phyloP scores from a whole-genome alignment of 192 early-diverging fungal genomes.

The Linnemannia hyalina region DNA sequence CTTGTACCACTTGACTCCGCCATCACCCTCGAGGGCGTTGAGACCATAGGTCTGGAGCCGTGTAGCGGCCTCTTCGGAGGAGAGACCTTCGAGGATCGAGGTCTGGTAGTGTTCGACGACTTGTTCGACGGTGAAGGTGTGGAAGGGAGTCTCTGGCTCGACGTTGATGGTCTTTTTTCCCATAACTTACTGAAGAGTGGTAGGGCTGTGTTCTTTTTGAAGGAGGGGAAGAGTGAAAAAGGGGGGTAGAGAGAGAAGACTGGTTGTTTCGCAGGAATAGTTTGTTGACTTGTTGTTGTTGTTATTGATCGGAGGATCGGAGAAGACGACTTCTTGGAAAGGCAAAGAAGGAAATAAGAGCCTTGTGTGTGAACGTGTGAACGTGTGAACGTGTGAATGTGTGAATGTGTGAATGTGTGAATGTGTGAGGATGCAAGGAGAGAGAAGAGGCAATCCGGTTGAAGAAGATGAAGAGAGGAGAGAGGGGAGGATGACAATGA shows the following conservation, averaged over 20 bases:
- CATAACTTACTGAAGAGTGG: constrained; percentile 3
- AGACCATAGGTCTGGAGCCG: constrained; percentile 60
- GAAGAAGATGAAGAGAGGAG: neutral
- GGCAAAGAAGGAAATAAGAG: neutral
- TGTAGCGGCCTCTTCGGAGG: constrained; percentile 61
- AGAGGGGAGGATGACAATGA: neutral
- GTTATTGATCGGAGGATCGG: neutral
- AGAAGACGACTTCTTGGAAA: constrained; percentile 3
- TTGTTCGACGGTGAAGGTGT: constrained; percentile 43
- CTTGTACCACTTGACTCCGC: constrained; percentile 73
- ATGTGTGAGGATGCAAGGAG: neutral
- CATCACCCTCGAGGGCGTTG: constrained; percentile 78
- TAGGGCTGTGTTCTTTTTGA: neutral
- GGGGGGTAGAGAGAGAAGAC: neutral
- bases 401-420: neutral
- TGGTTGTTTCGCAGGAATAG: neutral
- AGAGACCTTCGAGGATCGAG: constrained; percentile 58
- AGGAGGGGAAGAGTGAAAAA: neutral
- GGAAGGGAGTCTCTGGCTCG: constrained; percentile 36
- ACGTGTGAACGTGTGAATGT: neutral
- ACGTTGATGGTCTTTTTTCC: constrained; percentile 15
- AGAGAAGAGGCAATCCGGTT: too few species aligned
- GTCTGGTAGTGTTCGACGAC: constrained; percentile 34
- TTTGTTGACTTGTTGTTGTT: neutral
- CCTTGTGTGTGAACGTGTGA: neutral